These are phyloP conservation scores for Pichia nakasei DNA, from an alignment of 805 yeast species.

Conservation along the genomic window DNA sequence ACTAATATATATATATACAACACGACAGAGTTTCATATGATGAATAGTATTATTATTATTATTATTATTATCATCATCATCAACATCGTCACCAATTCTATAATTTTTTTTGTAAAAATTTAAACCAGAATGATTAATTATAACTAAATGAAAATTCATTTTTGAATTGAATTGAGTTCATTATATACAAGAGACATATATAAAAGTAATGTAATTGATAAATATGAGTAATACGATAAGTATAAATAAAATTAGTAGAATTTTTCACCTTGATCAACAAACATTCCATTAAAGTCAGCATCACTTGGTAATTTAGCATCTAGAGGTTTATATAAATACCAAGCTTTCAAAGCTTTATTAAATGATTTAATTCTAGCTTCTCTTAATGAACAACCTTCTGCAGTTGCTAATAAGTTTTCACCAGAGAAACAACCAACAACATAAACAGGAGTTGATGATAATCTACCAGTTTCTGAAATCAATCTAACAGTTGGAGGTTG, in stretches of 20 bases:
- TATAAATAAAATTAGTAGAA: slow-evolving; percentile 19
- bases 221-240: too few relatives aligned
- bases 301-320: slow-evolving; percentile 58
- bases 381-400: slow-evolving; percentile 79
- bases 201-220: too few relatives aligned
- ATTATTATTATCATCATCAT: too few relatives aligned
- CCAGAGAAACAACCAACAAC: slow-evolving; percentile 91
- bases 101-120: too few relatives aligned
- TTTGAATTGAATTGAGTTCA: neutral
- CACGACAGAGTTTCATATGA: too few relatives aligned
- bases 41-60: too few relatives aligned
- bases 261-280: slow-evolving; percentile 29
- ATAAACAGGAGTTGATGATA: slow-evolving; percentile 72
- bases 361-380: slow-evolving; percentile 93
- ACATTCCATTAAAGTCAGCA: slow-evolving; percentile 28
- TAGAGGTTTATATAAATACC: slow-evolving; percentile 85
- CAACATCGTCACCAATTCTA: too few relatives aligned
- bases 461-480: slow-evolving; percentile 89
- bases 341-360: slow-evolving; percentile 81
- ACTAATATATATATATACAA: too few relatives aligned
- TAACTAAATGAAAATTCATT: too few relatives aligned
- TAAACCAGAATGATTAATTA: too few relatives aligned
- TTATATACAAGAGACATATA: slow-evolving; percentile 3
- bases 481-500: slow-evolving; percentile 71
- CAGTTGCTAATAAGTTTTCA: slow-evolving; percentile 77